Base-by-base conservation (phyloP, 257 asterid species). In the Capsicum pubescens region DNA sequence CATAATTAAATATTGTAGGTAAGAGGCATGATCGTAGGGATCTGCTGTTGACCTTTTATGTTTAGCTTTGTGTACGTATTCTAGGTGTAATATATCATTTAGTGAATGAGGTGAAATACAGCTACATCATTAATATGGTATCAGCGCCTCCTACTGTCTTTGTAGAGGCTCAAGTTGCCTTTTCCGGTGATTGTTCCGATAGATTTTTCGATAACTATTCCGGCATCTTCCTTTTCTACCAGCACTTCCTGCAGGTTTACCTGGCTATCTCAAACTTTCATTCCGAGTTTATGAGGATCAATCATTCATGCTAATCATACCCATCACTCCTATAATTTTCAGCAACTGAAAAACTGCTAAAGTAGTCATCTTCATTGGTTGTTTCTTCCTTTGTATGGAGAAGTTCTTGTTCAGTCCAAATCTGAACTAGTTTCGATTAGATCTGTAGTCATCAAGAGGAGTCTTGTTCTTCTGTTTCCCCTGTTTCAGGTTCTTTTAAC, bases 401-500 rank as follows among this genome's bases (percentile, higher is more conserved):
- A 17, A 60, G 21, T 60, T 60, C 0, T 59, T 4, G 12, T n/a
- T 60, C 3, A 60, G 35, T n/a, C n/a, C 6, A 10, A 10, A 60
- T 60, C 1, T 60, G 12, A 0, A n/a, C 7, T 3, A 8, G 4
- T 8, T n/a, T 48, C 8, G 0, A 7, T 9, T 9, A 48, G 54
- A 9, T 48, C 54, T 8, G 46, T 0, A 42, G 46, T 3, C 46
- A 42, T 42, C 46, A 42, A 42, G 46, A 42, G 46, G 46, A 3
- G 0, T 1, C 0, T 42, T 0, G 0, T 42, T 0, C 0, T 42
- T n/a, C 46, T 42, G 0, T 42, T 42, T 42, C 6, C 46, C 6
- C 46, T 42, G 46, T 42, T 42, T 42, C 6, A 42, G 6, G 5
- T 42, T 3, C 6, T 42, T 42, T 2, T 42, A 42, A 42, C 46